phyloP scores from a whole-genome alignment of 1,139 yeast genomes.

The Zygosaccharomyces sapae region DNA sequence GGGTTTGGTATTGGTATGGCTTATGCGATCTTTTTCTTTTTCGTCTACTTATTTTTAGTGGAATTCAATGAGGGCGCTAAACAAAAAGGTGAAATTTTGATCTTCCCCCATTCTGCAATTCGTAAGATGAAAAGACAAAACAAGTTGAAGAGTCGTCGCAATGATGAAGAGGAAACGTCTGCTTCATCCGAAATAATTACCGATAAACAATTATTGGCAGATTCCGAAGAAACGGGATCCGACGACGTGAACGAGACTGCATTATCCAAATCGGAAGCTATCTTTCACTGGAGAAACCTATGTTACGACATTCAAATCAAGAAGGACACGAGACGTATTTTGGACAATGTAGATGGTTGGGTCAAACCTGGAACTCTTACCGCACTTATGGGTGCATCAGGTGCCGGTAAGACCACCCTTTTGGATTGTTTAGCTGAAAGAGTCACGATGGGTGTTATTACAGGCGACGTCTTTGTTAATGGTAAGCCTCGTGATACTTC shows the following conservation, averaged over 20 bases:
- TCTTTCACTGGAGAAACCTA: slow-evolving; percentile 51
- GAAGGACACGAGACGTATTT: slow-evolving; percentile 49
- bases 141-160: slow-evolving; percentile 15
- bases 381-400: slow-evolving; percentile 72
- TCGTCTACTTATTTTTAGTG: slow-evolving; percentile 49
- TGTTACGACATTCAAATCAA: slow-evolving; percentile 50
- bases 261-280: slow-evolving; percentile 28
- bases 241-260: slow-evolving; percentile 11
- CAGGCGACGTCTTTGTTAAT: slow-evolving; percentile 63
- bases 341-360: slow-evolving; percentile 64
- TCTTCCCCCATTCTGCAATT: slow-evolving; percentile 48
- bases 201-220: slow-evolving; percentile 13
- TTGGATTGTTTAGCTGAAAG: slow-evolving; percentile 64
- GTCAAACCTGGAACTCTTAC: slow-evolving; percentile 62
- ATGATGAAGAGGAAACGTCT: slow-evolving; percentile 23
- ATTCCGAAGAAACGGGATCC: slow-evolving; percentile 11
- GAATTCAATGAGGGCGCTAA: slow-evolving; percentile 60
- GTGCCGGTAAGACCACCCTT: slow-evolving; percentile 70
- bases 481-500: slow-evolving; percentile 56
- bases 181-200: slow-evolving; percentile 3
- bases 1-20: slow-evolving; percentile 62
- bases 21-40: slow-evolving; percentile 52
- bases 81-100: slow-evolving; percentile 69
- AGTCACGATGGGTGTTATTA: slow-evolving; percentile 62
- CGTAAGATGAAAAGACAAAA: slow-evolving; percentile 34